Evolutionary conservation across 2,329 filamentous ascomycete genomes (phyloP), one percentile per base, ranked within the genome.

Genomic region (Hirsutella rhossiliensis): DNA sequence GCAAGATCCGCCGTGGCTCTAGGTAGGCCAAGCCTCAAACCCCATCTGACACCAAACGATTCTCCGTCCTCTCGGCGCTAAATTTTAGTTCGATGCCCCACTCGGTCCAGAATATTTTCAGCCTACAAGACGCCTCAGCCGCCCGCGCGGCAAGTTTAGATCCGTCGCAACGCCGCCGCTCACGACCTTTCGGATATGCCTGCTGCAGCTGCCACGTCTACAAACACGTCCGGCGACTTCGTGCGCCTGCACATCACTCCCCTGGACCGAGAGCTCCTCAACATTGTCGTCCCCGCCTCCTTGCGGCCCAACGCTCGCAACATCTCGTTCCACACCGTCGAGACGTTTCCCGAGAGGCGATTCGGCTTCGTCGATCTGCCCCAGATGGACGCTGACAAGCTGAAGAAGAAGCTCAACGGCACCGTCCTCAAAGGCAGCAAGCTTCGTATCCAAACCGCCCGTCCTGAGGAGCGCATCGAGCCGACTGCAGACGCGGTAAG

Each of bases 321-420:
- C 58, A 76, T 96, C 43, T 95, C 89, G n/a, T 96, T 83, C 65
- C 90, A 97, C 63, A 71, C 72, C 5, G 67, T 96, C 52, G 77
- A 87, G 57, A 89, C 89, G 1, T 95, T 94, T 50, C 90, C 90
- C 13, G 92, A 98, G 52, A 84, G 79, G 59, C 82, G 78, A 43
- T 98, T 87, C 78, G 92, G 90, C 45, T 98, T 85, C 65, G 71
- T 97, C 47, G 88, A 94, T 40, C 66, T 98, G 32, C 89, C 89
- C 1, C 65, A 61, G 3, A 76, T 78, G 63, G 88, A 94, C 51
- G 92, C 90, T 11, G 84, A 90, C n/a, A 94, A 88, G 62, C 65
- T 97, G 43, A 87, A 82, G 67, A 90, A 84, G 66, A 97, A 92
- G 67, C 73, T 97, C 41, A 85, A 95, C 69, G 90, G 90, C 29